Percentiles rank a stretch among this genome's conserved stretches.
These are phyloP conservation scores for Alternaria postmessia DNA, from an alignment of 2,329 filamentous ascomycete genomes.

Conservation along the genomic window DNA sequence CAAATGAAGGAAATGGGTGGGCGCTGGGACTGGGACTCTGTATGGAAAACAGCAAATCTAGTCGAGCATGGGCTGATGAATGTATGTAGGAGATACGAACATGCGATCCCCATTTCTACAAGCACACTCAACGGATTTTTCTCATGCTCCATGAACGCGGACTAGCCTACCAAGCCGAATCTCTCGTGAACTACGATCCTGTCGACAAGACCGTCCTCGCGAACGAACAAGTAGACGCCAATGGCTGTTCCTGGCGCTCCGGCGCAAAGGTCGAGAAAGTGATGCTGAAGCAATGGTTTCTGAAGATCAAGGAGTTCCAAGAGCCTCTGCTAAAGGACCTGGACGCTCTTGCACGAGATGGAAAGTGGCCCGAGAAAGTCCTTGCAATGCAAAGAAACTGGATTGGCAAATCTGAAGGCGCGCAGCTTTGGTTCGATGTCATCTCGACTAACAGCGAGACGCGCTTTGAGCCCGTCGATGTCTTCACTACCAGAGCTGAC, in stretches of 20 bases:
- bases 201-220: conserved; percentile 88
- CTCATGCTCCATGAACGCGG: conserved; percentile 76
- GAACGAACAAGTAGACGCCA: conserved; percentile 91
- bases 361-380: conserved; percentile 83
- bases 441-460: conserved; percentile 48
- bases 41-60: conserved; percentile 48
- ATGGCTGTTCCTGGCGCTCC: conserved; percentile 86
- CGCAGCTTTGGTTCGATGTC: conserved; percentile 74
- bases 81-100: conserved; percentile 76
- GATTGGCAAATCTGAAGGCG: conserved; percentile 81
- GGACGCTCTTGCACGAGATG: conserved; percentile 67
- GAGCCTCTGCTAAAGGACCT: conserved; percentile 76
- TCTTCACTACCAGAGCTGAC: conserved; percentile 86
- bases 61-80: conserved; percentile 12
- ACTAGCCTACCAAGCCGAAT: conserved; percentile 83
- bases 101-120: conserved; percentile 85
- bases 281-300: conserved; percentile 87
- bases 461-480: conserved; percentile 65
- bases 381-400: conserved; percentile 86
- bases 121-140: conserved; percentile 88
- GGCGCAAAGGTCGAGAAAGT: conserved; percentile 84
- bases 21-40: conserved; percentile 82
- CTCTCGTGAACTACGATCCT: conserved; percentile 89
- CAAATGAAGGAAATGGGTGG: conserved; percentile 82
- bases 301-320: conserved; percentile 81